Evolutionary conservation across 2,329 filamentous ascomycete species (phyloP).

Genomic region (Pochonia chlamydosporia): DNA sequence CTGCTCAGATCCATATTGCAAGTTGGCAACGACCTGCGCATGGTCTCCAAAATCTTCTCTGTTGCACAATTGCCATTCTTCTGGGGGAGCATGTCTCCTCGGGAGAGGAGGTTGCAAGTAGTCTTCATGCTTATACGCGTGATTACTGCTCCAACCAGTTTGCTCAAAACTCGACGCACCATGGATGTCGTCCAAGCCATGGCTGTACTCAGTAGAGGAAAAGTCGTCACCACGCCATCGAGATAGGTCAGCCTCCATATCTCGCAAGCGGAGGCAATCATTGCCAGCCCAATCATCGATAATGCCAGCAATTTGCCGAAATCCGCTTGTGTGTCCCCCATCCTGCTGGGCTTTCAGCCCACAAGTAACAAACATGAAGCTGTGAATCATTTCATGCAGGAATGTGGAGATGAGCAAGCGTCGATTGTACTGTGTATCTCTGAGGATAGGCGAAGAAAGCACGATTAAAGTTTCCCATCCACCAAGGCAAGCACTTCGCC

Average conservation of each 20-base stretch:
- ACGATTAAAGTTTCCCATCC: constrained; percentile 60
- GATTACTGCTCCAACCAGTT: not conserved
- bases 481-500: constrained; percentile 35
- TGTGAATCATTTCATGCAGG: constrained; percentile 61
- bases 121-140: not conserved
- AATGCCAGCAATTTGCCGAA: constrained; percentile 50
- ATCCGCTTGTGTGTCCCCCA: constrained; percentile 57
- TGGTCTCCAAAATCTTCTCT: constrained; percentile 26
- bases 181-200: not conserved
- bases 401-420: constrained; percentile 59
- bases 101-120: not conserved
- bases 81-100: constrained; percentile 11
- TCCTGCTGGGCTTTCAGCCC: constrained; percentile 49
- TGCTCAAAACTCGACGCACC: not conserved
- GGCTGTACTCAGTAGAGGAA: not conserved
- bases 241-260: constrained; percentile 57
- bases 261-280: constrained; percentile 47
- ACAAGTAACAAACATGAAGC: constrained; percentile 58
- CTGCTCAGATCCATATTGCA: too few relatives aligned
- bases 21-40: constrained; percentile 16
- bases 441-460: constrained; percentile 54
- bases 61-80: constrained; percentile 29
- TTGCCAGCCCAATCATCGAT: constrained; percentile 57
- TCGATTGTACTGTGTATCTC: constrained; percentile 49
- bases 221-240: constrained; percentile 36